A percentile compares a stretch with the other conserved stretches of the same genome.
These are phyloP conservation scores for Suhomyces terraborum DNA, from an alignment of 1,139 yeast genomes.

Conservation along the genomic window DNA sequence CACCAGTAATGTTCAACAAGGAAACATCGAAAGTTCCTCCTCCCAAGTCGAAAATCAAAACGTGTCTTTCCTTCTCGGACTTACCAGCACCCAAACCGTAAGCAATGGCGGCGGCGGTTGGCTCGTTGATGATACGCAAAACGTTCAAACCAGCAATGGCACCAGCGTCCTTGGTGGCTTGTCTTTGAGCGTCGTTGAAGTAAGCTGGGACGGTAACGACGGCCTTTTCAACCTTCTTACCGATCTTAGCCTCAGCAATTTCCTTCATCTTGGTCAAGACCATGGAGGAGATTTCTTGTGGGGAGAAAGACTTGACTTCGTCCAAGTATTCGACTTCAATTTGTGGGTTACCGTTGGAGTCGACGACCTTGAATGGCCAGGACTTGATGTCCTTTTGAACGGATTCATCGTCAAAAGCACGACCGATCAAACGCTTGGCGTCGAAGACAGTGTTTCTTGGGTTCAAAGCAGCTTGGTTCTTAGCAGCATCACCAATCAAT, in stretches of 20 bases:
- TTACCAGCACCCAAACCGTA: conserved; percentile 97
- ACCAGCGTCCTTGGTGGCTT: conserved; percentile 98
- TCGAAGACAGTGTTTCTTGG: conserved; percentile 96
- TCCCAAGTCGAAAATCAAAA: conserved; percentile 93
- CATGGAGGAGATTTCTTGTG: conserved; percentile 97
- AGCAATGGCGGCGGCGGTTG: conserved; percentile 98
- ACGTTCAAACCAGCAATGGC: conserved; percentile 96
- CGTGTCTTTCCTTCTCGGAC: conserved; percentile 84
- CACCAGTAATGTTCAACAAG: conserved; percentile 93
- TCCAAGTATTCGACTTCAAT: conserved; percentile 93
- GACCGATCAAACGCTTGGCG: conserved; percentile 97
- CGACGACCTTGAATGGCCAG: conserved; percentile 95
- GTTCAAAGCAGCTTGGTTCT: conserved; percentile 98
- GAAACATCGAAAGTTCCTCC: conserved; percentile 99
- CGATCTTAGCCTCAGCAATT: conserved; percentile 94
- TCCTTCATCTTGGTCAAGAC: conserved; percentile 97
- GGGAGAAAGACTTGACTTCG: conserved; percentile 92
- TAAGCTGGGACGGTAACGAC: conserved; percentile 97
- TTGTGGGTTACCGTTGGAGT: conserved; percentile 83
- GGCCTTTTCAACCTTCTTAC: conserved; percentile 91
- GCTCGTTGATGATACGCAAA: conserved; percentile 95
- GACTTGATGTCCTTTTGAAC: conserved; percentile 96
- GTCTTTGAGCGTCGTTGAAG: conserved; percentile 97
- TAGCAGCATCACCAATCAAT: conserved; percentile 98
- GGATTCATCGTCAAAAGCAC: conserved; percentile 85